These are phyloP conservation scores for Hysterium pulicare DNA, from an alignment of 2,329 filamentous ascomycete genomes.

Conservation along the genomic window DNA sequence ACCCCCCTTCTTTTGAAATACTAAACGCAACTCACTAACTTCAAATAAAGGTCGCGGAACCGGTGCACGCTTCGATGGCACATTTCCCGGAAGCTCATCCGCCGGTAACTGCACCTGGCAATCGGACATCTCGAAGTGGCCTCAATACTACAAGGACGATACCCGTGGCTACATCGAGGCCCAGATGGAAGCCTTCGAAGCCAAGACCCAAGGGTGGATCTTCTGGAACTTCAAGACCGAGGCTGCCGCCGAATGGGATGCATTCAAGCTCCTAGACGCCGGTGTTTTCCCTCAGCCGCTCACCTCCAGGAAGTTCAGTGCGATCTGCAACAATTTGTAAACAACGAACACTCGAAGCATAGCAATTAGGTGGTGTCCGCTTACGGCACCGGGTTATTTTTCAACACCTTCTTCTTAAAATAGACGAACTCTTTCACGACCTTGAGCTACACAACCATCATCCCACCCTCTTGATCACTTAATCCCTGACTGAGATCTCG, in stretches of 20 bases:
- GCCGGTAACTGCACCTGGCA: conserved; percentile 56
- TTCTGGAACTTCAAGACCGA: conserved; percentile 62
- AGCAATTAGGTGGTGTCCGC: too few relatives aligned
- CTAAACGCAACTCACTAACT: too few relatives aligned
- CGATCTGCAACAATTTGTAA: conserved; percentile 15
- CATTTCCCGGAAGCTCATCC: conserved; percentile 44
- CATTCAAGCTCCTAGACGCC: conserved; percentile 46
- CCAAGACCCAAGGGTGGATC: conserved; percentile 52
- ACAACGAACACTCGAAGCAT: too few relatives aligned
- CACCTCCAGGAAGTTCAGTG: conserved; percentile 16
- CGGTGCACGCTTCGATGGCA: conserved; percentile 60
- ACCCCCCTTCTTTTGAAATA: too few relatives aligned
- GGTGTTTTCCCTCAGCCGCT: conserved; percentile 48
- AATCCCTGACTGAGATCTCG: too few relatives aligned
- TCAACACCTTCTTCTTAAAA: too few relatives aligned
- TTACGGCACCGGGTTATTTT: too few relatives aligned
- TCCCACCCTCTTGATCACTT: too few relatives aligned
- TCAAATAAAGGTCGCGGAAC: conserved; percentile 50
- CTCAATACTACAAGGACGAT: conserved; percentile 43
- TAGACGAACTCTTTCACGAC: too few relatives aligned
- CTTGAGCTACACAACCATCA: too few relatives aligned
- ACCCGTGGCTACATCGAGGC: conserved; percentile 53
- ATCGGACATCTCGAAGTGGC: conserved; percentile 49
- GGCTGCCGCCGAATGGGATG: conserved; percentile 52
- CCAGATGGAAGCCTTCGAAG: conserved; percentile 53